A percentile compares a stretch with the other conserved stretches of the same genome.
phyloP scores from a whole-genome alignment of 2,329 filamentous ascomycete species.

The Sordariomycetes sp. region DNA sequence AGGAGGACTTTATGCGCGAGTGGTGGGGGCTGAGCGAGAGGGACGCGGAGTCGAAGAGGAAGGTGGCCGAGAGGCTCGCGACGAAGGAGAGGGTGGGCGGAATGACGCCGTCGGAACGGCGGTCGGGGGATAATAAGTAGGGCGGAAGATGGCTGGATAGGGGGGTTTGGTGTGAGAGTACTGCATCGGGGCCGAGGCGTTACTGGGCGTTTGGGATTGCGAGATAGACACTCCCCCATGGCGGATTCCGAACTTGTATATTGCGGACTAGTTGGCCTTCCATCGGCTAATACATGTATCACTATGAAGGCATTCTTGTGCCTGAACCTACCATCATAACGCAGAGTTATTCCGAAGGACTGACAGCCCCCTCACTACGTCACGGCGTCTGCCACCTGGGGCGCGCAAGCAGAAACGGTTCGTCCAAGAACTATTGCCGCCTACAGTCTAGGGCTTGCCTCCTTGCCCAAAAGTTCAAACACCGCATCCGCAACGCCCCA shows the following conservation, averaged over 20 bases:
- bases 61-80: conserved; percentile 39
- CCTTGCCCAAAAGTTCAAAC: conserved; percentile 21
- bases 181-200: neutral
- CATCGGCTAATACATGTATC: neutral
- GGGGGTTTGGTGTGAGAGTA: neutral
- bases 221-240: conserved; percentile 2
- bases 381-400: too few species aligned
- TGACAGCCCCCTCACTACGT: too few species aligned
- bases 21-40: conserved; percentile 56
- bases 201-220: conserved; percentile 1
- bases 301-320: neutral
- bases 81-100: conserved; percentile 46
- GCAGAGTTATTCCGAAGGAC: too few species aligned
- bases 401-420: neutral
- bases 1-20: conserved; percentile 55
- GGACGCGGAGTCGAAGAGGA: conserved; percentile 36
- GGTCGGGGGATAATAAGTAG: conserved; percentile 3
- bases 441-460: neutral
- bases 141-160: neutral
- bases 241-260: neutral
- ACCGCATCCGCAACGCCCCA: conserved; percentile 48
- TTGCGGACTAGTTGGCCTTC: neutral
- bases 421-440: neutral
- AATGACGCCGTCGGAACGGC: conserved; percentile 28
- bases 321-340: neutral